phyloP scores from a whole-genome alignment of 352 stramenopile genomes.

The Globisporangium takayamanum region DNA sequence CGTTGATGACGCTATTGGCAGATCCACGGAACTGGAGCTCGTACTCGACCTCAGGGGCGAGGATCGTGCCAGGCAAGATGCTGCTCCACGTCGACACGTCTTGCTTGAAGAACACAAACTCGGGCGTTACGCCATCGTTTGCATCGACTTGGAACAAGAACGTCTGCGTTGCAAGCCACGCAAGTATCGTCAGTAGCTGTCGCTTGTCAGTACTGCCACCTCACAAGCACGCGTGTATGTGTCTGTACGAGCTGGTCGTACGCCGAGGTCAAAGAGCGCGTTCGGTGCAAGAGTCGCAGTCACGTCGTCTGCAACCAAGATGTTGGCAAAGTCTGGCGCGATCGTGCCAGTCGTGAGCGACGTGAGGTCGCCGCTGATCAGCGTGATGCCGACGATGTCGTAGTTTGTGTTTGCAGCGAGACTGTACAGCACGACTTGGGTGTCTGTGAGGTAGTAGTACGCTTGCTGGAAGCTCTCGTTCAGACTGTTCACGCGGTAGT shows the following conservation, averaged over 20 bases:
- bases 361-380: constrained; percentile 10
- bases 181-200: not conserved
- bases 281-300: not conserved
- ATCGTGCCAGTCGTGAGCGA: constrained; percentile 17
- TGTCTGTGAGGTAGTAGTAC: constrained; percentile 14
- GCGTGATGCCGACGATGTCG: constrained; percentile 39
- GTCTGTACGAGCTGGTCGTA: constrained; percentile 14
- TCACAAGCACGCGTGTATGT: not conserved
- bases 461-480: constrained; percentile 21
- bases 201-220: too few species aligned
- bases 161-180: constrained; percentile 9
- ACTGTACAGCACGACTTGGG: constrained; percentile 18
- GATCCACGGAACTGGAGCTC: constrained; percentile 22
- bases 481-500: constrained; percentile 17
- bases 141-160: constrained; percentile 48
- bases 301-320: constrained; percentile 17
- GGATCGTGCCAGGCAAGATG: constrained; percentile 5
- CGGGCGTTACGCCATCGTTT: not conserved
- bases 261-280: constrained; percentile 42
- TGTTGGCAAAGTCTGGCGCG: constrained; percentile 15
- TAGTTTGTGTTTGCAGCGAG: constrained; percentile 39
- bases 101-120: constrained; percentile 8
- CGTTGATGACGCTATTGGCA: constrained; percentile 21
- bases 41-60: constrained; percentile 10
- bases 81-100: not conserved